Evolutionary conservation across 345 rosid species (phyloP).

Genomic region (Eucalyptus polyanthemos): DNA sequence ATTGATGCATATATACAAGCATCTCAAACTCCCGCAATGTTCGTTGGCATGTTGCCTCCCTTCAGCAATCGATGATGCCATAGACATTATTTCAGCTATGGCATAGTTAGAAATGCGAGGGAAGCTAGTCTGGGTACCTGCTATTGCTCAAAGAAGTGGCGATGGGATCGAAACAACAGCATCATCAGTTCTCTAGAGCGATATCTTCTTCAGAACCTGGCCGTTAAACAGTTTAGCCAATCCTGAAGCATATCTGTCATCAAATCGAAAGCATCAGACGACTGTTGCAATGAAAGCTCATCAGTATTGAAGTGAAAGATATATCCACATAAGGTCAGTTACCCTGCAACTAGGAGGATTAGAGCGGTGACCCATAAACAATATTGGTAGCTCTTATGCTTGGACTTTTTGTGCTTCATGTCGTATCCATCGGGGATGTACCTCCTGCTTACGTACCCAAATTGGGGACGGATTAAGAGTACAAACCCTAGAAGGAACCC

Average conservation of each 20-base stretch:
- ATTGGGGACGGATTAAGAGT: conserved; percentile 82
- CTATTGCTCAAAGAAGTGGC: background rate
- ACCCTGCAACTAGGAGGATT: conserved; percentile 50
- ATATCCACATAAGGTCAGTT: background rate
- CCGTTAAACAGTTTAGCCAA: conserved; percentile 30
- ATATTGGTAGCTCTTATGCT: conserved; percentile 60
- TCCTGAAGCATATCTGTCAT: conserved; percentile 38
- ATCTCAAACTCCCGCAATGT: background rate
- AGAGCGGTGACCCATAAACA: conserved; percentile 26
- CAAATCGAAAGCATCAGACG: background rate
- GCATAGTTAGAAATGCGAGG: background rate
- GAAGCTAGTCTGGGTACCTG: background rate
- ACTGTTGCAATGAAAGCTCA: background rate
- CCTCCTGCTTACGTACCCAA: conserved; percentile 54
- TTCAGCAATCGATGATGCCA: background rate
- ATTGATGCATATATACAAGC: background rate
- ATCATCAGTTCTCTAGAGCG: background rate
- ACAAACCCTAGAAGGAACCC: conserved; percentile 83
- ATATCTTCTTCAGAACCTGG: background rate
- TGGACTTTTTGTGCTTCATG: conserved; percentile 41
- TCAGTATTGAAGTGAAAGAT: background rate
- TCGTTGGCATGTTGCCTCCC: background rate
- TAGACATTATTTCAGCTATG: background rate
- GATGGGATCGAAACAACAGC: too few relatives aligned
- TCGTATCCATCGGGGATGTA: conserved; percentile 60